Conservation (phyloP, 78 protist species). For the Pirum gemmata region DNA sequence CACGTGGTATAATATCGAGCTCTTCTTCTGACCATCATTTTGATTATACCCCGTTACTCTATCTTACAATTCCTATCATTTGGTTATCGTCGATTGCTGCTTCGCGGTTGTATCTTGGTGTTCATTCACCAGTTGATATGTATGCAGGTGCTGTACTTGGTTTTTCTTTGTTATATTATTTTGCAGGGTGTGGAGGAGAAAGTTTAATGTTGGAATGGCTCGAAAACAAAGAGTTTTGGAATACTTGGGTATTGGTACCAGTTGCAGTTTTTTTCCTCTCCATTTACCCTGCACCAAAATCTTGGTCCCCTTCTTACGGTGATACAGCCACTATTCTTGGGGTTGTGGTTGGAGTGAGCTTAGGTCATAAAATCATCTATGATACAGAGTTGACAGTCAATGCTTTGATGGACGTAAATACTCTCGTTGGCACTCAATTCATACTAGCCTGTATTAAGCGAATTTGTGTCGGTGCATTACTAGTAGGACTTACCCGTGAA, state of each 20-base stretch:
- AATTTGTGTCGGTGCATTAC: background rate
- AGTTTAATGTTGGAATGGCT: background rate
- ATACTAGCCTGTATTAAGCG: no score
- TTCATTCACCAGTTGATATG: background rate
- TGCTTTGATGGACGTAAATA: background rate
- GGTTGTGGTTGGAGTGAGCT: background rate
- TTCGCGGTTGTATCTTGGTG: background rate
- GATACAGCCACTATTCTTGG: background rate
- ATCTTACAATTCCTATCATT: background rate
- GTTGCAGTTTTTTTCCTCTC: background rate
- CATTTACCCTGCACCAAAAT: background rate
- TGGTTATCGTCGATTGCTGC: background rate
- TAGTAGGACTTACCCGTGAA: background rate
- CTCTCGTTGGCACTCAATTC: background rate
- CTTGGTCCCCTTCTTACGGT: background rate
- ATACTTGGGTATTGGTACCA: background rate
- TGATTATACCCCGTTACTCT: no score
- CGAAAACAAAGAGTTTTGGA: background rate
- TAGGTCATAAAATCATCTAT: background rate
- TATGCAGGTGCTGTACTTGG: background rate
- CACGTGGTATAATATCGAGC: background rate
- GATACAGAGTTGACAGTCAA: no score
- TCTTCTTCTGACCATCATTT: no score
- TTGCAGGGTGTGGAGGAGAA: background rate
- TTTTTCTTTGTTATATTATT: no score